Evolutionary conservation across 345 rosid genomes (phyloP), one percentile per base, ranked within the genome.

Genomic region (Salix purpurea): DNA sequence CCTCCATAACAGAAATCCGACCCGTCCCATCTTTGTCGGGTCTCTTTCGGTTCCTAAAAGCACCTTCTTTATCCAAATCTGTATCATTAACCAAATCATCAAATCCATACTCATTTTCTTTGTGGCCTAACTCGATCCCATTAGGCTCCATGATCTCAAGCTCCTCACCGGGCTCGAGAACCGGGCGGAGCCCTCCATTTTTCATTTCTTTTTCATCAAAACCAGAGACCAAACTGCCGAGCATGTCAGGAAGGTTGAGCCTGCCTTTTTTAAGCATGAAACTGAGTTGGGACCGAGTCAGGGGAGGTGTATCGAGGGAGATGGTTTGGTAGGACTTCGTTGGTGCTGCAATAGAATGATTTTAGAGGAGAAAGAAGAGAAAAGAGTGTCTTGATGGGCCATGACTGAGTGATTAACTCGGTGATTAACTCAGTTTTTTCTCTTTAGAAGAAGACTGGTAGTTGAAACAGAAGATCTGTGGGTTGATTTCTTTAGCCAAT

Each of bases 151-250:
- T 67, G 37, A 87, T 67, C 78, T 87, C 90, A 36, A 91, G 90
- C 87, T 89, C 92, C 80, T 89, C 87, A 5, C 92, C 92, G 65
- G 72, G 72, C 30, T 88, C 92, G 50, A 80, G 48, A 34, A 30
- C 77, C 34, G 78, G 73, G 52, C 42, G 83, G 10, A 71, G 69
- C 46, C 82, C 79, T 16, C 67, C 88, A 66, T 65, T 78, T 15
- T 83, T 85, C 18, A 81, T 80, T 3, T 80, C 85, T 32, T 68
- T 80, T 21, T 72, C 81, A 10, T 86, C 85, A 24, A 81, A 79
- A n/a, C 85, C 88, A 13, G 70, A 44, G 14, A 86, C 92, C 58
- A 90, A 76, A 83, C 90, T 88, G 54, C 91, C 91, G 2, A 88
- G 87, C 30, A 84, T 80, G 73, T 79, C 85, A 62, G 90, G 85